Base-by-base conservation (phyloP, 805 yeast genomes). In the Cyberlindnera amylophila region DNA sequence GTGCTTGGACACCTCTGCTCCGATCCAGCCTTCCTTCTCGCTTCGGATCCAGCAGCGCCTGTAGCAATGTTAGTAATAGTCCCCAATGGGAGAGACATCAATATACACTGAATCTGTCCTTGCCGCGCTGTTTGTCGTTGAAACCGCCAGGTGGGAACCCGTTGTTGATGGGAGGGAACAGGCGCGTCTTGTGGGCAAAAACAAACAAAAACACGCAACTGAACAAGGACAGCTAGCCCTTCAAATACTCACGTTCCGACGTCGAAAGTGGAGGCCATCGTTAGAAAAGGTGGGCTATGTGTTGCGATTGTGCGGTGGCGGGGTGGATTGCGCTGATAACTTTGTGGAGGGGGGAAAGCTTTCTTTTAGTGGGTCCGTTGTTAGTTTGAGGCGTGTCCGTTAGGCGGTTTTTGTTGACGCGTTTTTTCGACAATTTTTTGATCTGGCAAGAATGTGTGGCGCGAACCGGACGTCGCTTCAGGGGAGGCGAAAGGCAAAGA, bases 21-120 rank as follows among this genome's bases (percentile, higher is more conserved):
- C 89, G 10, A 81, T 64, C 88, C 90, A 83, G 7, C 90, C 91
- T 47, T 72, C 69, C 34, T 70, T 69, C 37, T 75, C 79, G 60
- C 80, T 84, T 12, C 87, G 88, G 55, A 77, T 75, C 91, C 90
- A 83, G 61, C 89, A 82, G 52, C 86, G 82, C 57, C 83, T 78
- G 42, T 30, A n/a, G n/a, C n/a, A n/a, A n/a, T n/a, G n/a, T n/a
- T n/a, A n/a, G n/a, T n/a, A n/a, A n/a, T n/a, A n/a, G n/a, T n/a
- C n/a, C n/a, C n/a, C n/a, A n/a, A n/a, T n/a, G n/a, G n/a, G n/a
- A n/a, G n/a, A n/a, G n/a, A n/a, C n/a, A n/a, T n/a, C n/a, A n/a
- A n/a, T n/a, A n/a, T 7, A 27, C n/a, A 27, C 10, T 27, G 30
- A 6, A 4, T 27, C 30, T 12, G 8, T 11, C 10, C 6, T n/a